Percentiles rank a stretch among this genome's conserved stretches.
Conservation (phyloP, 768 basidiomycete species). For the Hypholoma fasciculare region DNA sequence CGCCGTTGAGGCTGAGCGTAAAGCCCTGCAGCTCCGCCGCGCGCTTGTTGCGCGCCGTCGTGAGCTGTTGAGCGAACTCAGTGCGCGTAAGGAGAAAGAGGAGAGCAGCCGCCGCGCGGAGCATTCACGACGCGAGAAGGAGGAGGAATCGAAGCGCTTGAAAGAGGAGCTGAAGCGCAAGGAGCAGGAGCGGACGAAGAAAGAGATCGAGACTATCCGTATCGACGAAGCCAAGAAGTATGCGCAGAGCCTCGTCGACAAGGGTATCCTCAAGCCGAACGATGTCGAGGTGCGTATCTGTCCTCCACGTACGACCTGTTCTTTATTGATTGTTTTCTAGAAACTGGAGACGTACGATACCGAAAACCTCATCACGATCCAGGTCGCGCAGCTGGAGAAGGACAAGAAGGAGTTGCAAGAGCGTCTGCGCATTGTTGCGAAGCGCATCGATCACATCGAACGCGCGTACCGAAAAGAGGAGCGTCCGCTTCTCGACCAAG, state of each 20-base stretch:
- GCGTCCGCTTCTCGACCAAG: slow-evolving; percentile 77
- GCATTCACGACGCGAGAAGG: slow-evolving; percentile 59
- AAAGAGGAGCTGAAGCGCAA: slow-evolving; percentile 64
- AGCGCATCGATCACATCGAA: slow-evolving; percentile 94
- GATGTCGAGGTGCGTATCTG: slow-evolving; percentile 63
- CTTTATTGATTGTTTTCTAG: slow-evolving; percentile 33
- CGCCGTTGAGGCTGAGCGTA: slow-evolving; percentile 72
- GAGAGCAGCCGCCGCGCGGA: slow-evolving; percentile 81
- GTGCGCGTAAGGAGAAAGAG: slow-evolving; percentile 85
- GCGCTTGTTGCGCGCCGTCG: slow-evolving; percentile 83
- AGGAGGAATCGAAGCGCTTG: slow-evolving; percentile 61
- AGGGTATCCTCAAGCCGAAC: slow-evolving; percentile 62
- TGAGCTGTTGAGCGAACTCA: slow-evolving; percentile 82
- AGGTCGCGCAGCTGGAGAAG: slow-evolving; percentile 95
- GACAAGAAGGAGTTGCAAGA: slow-evolving; percentile 89
- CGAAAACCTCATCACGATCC: slow-evolving; percentile 82
- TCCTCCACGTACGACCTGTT: slow-evolving; percentile 5
- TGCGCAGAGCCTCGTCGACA: slow-evolving; percentile 78
- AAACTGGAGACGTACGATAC: slow-evolving; percentile 85
- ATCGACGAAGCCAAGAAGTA: slow-evolving; percentile 88
- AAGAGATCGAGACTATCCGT: slow-evolving; percentile 78
- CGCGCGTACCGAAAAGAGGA: slow-evolving; percentile 95
- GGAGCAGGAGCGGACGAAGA: slow-evolving; percentile 63
- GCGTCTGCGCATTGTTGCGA: slow-evolving; percentile 76
- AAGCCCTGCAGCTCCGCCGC: slow-evolving; percentile 73